Evolutionary conservation across 1,284 basidiomycete species (phyloP).

Genomic region (Schizophyllum commune): DNA sequence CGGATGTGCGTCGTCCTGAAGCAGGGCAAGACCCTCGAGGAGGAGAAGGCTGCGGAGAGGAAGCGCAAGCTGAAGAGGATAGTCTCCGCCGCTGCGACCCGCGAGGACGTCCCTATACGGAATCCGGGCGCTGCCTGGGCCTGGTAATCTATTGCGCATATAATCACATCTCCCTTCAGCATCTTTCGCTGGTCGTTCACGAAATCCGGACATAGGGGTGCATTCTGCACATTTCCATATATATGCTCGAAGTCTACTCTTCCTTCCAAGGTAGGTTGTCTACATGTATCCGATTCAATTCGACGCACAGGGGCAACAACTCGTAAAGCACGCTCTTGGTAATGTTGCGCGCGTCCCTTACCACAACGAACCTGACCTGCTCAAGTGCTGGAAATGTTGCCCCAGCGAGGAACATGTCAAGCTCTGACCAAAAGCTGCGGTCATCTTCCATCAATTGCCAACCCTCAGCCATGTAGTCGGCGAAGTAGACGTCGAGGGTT

Average conservation of each 20-base stretch:
- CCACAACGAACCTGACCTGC: neutral
- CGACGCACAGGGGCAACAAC: neutral
- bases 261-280: neutral
- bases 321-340: neutral
- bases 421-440: neutral
- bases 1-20: constrained; percentile 74
- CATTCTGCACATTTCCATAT: neutral
- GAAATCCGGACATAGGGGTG: too few relatives aligned
- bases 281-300: neutral
- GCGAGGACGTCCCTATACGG: constrained; percentile 75
- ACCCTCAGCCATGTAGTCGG: neutral
- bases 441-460: neutral
- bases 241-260: neutral
- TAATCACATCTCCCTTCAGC: neutral
- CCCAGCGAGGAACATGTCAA: neutral
- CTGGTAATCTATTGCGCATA: constrained; percentile 48
- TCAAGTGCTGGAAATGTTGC: neutral
- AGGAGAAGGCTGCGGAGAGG: constrained; percentile 58
- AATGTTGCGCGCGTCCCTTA: neutral
- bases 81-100: constrained; percentile 68
- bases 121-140: constrained; percentile 74
- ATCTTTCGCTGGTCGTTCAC: neutral
- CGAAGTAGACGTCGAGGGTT: neutral
- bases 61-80: constrained; percentile 68
- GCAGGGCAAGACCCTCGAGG: constrained; percentile 76